These are phyloP conservation scores for Coelastrella sp. DNA, from an alignment of 139 green algal species.

Conservation along the genomic window DNA sequence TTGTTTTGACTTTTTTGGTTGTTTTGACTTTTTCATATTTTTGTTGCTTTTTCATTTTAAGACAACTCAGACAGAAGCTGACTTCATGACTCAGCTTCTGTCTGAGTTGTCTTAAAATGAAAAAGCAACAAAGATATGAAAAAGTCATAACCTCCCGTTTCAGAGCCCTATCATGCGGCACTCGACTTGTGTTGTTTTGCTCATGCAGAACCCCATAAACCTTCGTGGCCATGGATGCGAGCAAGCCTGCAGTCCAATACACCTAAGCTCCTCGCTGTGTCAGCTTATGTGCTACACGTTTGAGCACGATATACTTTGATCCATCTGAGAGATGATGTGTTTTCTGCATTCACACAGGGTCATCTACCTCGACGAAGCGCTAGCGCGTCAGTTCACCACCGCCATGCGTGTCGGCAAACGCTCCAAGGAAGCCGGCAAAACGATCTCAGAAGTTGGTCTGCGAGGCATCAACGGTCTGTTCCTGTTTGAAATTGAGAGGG, in stretches of 20 bases:
- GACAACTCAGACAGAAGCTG: no score
- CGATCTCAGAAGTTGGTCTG: conserved; percentile 46
- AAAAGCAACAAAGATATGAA: no score
- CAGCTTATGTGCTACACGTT: no score
- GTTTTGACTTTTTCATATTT: no score
- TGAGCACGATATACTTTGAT: not conserved
- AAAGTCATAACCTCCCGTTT: no score
- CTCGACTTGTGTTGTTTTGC: not conserved
- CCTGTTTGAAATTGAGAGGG: conserved; percentile 74
- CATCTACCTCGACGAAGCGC: conserved; percentile 17
- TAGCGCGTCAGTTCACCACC: conserved; percentile 60
- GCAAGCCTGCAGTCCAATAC: not conserved
- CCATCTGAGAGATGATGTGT: not conserved
- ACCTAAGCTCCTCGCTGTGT: not conserved
- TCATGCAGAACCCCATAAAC: no score
- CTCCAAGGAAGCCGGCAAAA: conserved; percentile 36
- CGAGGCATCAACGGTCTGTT: conserved; percentile 72
- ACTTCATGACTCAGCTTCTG: no score
- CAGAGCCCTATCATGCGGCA: not conserved
- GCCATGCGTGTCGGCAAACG: conserved; percentile 51
- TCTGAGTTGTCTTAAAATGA: no score
- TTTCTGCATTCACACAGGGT: not conserved
- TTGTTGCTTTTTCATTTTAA: no score
- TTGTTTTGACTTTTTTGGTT: no score
- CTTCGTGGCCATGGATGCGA: no score